Evolutionary conservation across 2,329 filamentous ascomycete genomes (phyloP).

Genomic region (Coniella vitis): DNA sequence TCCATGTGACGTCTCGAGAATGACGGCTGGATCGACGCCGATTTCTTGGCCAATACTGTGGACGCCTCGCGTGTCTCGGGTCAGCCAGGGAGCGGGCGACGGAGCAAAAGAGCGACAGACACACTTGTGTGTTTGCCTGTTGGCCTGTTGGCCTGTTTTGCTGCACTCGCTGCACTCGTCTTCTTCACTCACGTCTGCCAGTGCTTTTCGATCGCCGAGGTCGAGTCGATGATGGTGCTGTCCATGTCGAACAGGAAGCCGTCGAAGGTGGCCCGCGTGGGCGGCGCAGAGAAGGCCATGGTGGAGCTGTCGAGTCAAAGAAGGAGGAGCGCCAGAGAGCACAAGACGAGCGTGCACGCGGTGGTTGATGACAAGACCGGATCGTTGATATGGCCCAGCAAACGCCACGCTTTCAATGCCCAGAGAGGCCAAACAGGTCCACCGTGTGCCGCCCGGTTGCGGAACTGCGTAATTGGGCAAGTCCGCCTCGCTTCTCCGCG

Average conservation of each 20-base stretch:
- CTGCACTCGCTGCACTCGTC: no score
- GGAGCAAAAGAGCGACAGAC: background rate
- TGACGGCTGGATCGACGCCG: constrained; percentile 74
- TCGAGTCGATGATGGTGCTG: constrained; percentile 78
- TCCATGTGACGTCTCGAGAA: constrained; percentile 87
- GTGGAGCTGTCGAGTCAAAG: background rate
- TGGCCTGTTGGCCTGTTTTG: background rate
- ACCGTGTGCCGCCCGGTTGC: background rate
- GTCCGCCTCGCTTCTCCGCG: no score
- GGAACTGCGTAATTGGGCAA: constrained; percentile 11
- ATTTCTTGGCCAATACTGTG: constrained; percentile 72
- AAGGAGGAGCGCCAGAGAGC: background rate
- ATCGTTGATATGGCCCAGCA: no score
- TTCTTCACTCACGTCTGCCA: constrained; percentile 59
- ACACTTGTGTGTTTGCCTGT: background rate
- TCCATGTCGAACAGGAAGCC: constrained; percentile 70
- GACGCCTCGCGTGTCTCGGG: background rate
- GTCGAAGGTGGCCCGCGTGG: constrained; percentile 42
- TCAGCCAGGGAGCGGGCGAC: constrained; percentile 10
- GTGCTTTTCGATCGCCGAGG: constrained; percentile 67
- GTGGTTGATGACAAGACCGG: no score
- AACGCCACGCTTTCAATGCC: background rate
- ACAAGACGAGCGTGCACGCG: background rate
- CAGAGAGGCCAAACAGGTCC: background rate
- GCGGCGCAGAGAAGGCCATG: constrained; percentile 33